Conservation (phyloP, 257 asterid genomes). For the Nicotiana undulata region DNA sequence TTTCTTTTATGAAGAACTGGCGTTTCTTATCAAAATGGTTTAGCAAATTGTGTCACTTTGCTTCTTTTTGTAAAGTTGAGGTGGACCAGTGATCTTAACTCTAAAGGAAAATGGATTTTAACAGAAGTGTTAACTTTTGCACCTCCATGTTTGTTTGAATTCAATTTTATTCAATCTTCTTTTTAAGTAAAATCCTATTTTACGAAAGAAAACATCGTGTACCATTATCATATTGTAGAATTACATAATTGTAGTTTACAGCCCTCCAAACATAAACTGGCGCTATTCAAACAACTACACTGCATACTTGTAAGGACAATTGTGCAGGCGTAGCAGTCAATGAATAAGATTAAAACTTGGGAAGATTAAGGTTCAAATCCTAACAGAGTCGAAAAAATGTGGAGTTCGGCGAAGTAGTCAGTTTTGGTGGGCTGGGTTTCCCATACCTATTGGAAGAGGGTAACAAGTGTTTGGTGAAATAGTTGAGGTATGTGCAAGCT, state of each 20-base stretch:
- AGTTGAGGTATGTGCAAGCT: background rate
- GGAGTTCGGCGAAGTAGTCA: too few species aligned
- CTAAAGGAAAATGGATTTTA: background rate
- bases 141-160: background rate
- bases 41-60: background rate
- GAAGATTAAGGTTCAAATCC: too few species aligned
- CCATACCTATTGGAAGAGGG: too few species aligned
- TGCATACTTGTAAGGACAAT: too few species aligned
- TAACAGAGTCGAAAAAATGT: too few species aligned
- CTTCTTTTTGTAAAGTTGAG: background rate
- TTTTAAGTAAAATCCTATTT: background rate
- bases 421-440: too few species aligned
- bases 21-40: background rate
- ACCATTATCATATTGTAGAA: background rate
- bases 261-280: too few species aligned
- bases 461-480: background rate
- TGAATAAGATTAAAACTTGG: too few species aligned
- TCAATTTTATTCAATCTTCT: too few species aligned
- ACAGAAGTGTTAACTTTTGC: background rate
- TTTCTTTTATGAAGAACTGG: background rate
- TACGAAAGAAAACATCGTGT: background rate
- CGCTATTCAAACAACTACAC: too few species aligned
- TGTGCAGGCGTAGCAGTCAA: too few species aligned
- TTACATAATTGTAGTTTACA: too few species aligned
- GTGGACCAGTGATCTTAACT: background rate